phyloP scores from a whole-genome alignment of 768 basidiomycete genomes.

The Gelatoporia subvermispora region DNA sequence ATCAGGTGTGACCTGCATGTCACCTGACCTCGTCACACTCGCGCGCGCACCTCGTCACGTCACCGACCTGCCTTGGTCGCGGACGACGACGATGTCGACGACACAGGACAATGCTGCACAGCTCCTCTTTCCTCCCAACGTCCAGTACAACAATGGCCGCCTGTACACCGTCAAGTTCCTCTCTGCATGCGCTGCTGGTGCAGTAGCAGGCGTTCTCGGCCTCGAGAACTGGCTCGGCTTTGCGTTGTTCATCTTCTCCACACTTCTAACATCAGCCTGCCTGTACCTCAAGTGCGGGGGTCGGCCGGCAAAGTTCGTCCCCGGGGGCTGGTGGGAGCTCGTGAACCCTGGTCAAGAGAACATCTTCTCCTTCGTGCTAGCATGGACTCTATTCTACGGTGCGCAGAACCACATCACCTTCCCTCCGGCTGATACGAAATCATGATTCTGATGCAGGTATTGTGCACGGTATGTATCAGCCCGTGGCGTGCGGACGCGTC shows the following conservation, averaged over 20 bases:
- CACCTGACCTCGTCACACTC: too few relatives aligned
- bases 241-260: constrained; percentile 65
- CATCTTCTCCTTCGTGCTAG: constrained; percentile 82
- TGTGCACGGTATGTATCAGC: constrained; percentile 38
- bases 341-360: constrained; percentile 88
- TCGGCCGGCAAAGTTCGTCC: constrained; percentile 55
- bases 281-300: constrained; percentile 74
- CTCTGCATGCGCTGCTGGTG: constrained; percentile 80
- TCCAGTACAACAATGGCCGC: constrained; percentile 56
- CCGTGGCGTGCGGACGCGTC: not conserved
- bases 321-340: constrained; percentile 62
- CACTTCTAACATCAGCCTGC: constrained; percentile 59
- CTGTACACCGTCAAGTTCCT: constrained; percentile 69
- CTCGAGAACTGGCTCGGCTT: constrained; percentile 84
- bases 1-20: not conserved
- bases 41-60: not conserved
- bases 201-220: constrained; percentile 84
- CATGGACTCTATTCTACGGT: constrained; percentile 95
- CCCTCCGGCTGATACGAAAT: constrained; percentile 2
- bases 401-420: constrained; percentile 23
- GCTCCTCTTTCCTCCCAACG: constrained; percentile 63
- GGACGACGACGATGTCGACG: constrained; percentile 19
- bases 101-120: constrained; percentile 47
- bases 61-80: not conserved
- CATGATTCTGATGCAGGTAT: constrained; percentile 29